Evolutionary conservation across 2,329 filamentous ascomycete species (phyloP).

Genomic region (Polytolypa hystricis): DNA sequence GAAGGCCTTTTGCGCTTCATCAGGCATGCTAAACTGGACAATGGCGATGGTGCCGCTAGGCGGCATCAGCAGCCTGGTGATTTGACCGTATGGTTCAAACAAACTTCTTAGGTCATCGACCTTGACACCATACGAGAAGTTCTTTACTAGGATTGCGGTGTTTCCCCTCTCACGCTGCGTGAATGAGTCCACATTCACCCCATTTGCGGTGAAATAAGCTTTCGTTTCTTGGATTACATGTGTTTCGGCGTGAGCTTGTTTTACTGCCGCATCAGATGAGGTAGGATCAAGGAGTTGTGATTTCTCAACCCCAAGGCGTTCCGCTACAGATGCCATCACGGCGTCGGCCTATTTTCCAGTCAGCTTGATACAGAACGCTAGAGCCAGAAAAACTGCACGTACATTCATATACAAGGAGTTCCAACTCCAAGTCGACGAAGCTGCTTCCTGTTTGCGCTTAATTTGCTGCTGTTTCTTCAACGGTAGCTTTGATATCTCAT

Average conservation of each 20-base stretch:
- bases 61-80: conserved; percentile 78
- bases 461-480: conserved; percentile 91
- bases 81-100: conserved; percentile 75
- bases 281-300: conserved; percentile 90
- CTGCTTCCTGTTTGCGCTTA: conserved; percentile 69
- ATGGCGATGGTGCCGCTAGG: conserved; percentile 89
- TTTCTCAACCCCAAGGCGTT: conserved; percentile 79
- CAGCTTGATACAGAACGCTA: conserved; percentile 9
- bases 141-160: conserved; percentile 82
- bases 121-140: conserved; percentile 76
- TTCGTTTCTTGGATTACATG: conserved; percentile 95
- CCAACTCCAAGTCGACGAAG: conserved; percentile 80
- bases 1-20: conserved; percentile 75
- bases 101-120: conserved; percentile 66
- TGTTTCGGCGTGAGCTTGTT: conserved; percentile 93
- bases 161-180: conserved; percentile 76
- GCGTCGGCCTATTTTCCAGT: conserved; percentile 51
- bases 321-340: conserved; percentile 79
- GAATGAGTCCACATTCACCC: conserved; percentile 86
- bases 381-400: conserved; percentile 17
- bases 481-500: conserved; percentile 77
- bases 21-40: conserved; percentile 70
- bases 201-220: conserved; percentile 74
- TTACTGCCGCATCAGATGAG: conserved; percentile 84
- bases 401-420: conserved; percentile 99